Evolutionary conservation across 108 stramenopile genomes (phyloP).

Genomic region (Pseudonitzschia pungens): DNA sequence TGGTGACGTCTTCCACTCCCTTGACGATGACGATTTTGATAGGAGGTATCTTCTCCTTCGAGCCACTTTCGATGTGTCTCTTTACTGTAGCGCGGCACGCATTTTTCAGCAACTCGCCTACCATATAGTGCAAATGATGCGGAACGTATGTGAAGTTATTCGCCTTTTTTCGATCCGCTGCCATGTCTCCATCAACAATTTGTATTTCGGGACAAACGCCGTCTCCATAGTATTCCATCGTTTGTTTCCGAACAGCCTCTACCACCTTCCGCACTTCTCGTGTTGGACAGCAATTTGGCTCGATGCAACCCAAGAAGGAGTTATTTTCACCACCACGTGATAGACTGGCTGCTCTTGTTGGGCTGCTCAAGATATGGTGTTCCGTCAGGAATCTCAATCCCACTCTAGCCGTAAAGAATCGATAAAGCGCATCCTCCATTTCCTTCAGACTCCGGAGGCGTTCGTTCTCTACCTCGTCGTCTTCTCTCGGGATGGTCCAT

Average conservation of each 20-base stretch:
- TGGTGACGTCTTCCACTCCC: conserved; percentile 97
- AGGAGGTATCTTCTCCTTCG: conserved; percentile 50
- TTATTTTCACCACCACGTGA: conserved; percentile 19
- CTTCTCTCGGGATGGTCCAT: conserved; percentile 1
- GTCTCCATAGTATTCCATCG: conserved; percentile 61
- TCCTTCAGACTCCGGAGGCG: conserved; percentile 52
- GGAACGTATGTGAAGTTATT: conserved; percentile 86
- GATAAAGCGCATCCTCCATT: conserved; percentile 87
- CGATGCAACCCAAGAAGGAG: conserved; percentile 67
- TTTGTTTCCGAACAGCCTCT: conserved; percentile 51
- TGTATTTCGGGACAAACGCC: conserved; percentile 71
- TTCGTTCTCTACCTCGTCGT: conserved; percentile 14
- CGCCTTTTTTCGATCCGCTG: not conserved
- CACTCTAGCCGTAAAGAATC: conserved; percentile 90
- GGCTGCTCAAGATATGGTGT: conserved; percentile 80
- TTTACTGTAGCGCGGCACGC: conserved; percentile 89
- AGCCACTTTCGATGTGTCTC: conserved; percentile 25
- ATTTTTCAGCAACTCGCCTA: conserved; percentile 97
- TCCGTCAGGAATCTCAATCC: conserved; percentile 88
- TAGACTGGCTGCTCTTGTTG: conserved; percentile 25
- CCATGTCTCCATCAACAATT: conserved; percentile 59
- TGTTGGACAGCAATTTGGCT: conserved; percentile 73
- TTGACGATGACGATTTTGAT: conserved; percentile 92
- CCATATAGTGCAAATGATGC: conserved; percentile 94
- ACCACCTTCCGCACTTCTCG: conserved; percentile 63